Evolutionary conservation across 75 land plant species (phyloP).

Genomic region (Pinus taeda): DNA sequence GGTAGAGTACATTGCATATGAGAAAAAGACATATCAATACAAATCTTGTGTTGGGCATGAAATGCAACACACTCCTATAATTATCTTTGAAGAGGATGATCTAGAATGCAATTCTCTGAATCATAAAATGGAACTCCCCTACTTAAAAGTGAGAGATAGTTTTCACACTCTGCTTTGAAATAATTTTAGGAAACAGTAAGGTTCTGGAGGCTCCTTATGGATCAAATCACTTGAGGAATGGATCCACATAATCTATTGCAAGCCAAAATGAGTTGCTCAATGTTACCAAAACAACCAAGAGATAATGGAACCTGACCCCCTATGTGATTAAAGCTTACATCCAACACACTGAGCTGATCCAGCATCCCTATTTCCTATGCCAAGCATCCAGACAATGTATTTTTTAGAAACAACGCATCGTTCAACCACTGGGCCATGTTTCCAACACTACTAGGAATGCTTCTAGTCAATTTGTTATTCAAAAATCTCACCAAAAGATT

Average conservation of each 20-base stretch:
- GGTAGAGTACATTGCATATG: constrained; percentile 9
- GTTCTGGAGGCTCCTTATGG: constrained; percentile 44
- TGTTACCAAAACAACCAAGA: constrained; percentile 37
- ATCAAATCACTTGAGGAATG: constrained; percentile 61
- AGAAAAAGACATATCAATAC: background rate
- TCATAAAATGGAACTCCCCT: constrained; percentile 57
- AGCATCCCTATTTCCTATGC: constrained; percentile 55
- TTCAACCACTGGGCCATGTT: constrained; percentile 39
- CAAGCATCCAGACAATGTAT: constrained; percentile 68
- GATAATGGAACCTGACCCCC: background rate
- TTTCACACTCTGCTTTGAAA: constrained; percentile 55
- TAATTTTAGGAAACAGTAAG: constrained; percentile 67
- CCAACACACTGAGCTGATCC: constrained; percentile 47
- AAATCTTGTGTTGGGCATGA: constrained; percentile 3
- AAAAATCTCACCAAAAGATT: too few relatives aligned
- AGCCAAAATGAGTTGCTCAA: constrained; percentile 62
- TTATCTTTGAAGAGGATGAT: constrained; percentile 56
- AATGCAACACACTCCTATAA: constrained; percentile 38
- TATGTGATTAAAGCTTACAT: constrained; percentile 66
- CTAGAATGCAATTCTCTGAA: constrained; percentile 70
- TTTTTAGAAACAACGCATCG: constrained; percentile 74
- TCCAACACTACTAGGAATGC: constrained; percentile 57
- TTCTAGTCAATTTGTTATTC: constrained; percentile 27
- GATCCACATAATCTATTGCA: constrained; percentile 67
- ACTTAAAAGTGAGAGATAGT: constrained; percentile 26